Evolutionary conservation across 106 monocot genomes (phyloP), one percentile per base, ranked within the genome.

Genomic region (Acanthochlamys bracteata): DNA sequence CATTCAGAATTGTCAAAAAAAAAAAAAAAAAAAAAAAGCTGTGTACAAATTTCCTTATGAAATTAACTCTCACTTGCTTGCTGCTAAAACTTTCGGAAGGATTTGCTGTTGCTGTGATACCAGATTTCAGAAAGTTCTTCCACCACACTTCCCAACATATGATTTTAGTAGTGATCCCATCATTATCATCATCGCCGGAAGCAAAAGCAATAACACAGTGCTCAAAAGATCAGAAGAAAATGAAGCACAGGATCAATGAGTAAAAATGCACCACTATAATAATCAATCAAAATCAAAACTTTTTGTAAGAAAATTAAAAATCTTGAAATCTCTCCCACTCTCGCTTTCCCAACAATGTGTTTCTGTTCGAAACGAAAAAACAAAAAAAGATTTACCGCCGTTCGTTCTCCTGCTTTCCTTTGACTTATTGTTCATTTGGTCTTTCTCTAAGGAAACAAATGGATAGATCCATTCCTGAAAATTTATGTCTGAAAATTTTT

Each of bases 101-200:
- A 19, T 25, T 11, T 17, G 21, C 65, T 47, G 11, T 55, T 60
- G 17, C 60, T 65, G 20, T 69, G 77, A 60, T 64, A 55, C 87
- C 87, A 87, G 14, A 87, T 62, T 13, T 74, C 64, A 10, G 46
- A 61, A 6, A 87, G 68, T 63, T 87, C 87, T 66, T 76, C 74
- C 74, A 80, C 79, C 10, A 74, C 61, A n/a, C 64, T 65, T 64
- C 87, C 70, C 62, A 87, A 58, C 46, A 80, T n/a, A 61, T 83
- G 69, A 65, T 60, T 11, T 70, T 51, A 15, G 11, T 60, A 25
- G 61, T 39, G 61, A 40, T 61, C 3, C 49, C 49, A 33, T 70
- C 70, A 23, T 70, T 57, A n/a, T 42, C 47, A n/a, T 41, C 22
- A 24, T 0, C 41, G 8, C 11, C 68, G 10, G 2, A 2, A 47